These are phyloP conservation scores for Hirsutella thompsonii DNA, from an alignment of 2,329 filamentous ascomycete species.

Conservation along the genomic window DNA sequence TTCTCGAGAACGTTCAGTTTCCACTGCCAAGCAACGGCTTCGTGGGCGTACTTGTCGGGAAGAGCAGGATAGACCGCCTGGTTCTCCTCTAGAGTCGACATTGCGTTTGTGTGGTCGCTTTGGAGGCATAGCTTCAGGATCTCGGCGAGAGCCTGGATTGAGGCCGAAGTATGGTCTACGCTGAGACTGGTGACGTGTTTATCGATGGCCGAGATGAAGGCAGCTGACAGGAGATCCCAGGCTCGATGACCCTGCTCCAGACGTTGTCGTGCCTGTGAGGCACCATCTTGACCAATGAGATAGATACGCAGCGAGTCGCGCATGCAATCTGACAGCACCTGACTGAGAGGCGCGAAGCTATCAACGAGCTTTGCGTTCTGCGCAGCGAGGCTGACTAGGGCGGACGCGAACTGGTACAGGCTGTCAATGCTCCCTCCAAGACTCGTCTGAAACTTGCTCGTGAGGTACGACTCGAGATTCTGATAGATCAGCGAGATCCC, in stretches of 20 bases:
- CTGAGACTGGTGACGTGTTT: constrained; percentile 40
- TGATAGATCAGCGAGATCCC: constrained; percentile 5
- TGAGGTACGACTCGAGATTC: constrained; percentile 18
- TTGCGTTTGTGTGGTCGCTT: constrained; percentile 22
- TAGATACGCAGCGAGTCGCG: constrained; percentile 14
- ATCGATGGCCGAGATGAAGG: constrained; percentile 35
- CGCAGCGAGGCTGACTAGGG: constrained; percentile 26
- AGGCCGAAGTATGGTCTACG: constrained; percentile 26
- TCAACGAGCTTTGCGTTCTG: constrained; percentile 34
- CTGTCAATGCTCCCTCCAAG: constrained; percentile 27
- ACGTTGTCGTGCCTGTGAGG: constrained; percentile 15
- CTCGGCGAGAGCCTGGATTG: constrained; percentile 28
- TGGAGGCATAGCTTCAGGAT: constrained; percentile 29
- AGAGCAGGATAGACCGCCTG: constrained; percentile 21
- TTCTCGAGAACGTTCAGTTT: constrained; percentile 55
- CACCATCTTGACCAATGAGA: constrained; percentile 7
- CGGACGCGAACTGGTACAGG: constrained; percentile 28
- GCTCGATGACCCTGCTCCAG: constrained; percentile 27
- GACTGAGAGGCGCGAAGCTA: constrained; percentile 22
- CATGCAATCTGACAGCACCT: constrained; percentile 20
- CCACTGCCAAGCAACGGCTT: constrained; percentile 51
- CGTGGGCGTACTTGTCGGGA: constrained; percentile 23
- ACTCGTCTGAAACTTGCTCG: constrained; percentile 29
- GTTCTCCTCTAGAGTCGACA: constrained; percentile 13
- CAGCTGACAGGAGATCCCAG: constrained; percentile 28